These are phyloP conservation scores for Brassica carinata DNA, from an alignment of 345 rosid species.

Conservation along the genomic window DNA sequence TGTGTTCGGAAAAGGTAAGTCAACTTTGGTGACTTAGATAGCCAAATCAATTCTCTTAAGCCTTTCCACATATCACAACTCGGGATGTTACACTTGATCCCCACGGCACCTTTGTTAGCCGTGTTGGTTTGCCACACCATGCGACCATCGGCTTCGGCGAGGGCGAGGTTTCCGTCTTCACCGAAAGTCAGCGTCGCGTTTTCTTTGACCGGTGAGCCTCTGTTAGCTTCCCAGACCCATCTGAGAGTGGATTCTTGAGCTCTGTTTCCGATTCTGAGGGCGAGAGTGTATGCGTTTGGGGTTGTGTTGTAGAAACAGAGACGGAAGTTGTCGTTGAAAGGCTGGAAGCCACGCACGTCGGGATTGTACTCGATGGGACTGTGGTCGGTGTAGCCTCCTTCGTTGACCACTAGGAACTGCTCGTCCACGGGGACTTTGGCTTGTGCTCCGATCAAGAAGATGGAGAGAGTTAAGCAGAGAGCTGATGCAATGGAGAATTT, in stretches of 20 bases:
- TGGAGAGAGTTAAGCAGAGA: constrained; percentile 26
- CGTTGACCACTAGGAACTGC: constrained; percentile 30
- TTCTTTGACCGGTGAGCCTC: constrained; percentile 61
- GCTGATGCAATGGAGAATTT: background rate
- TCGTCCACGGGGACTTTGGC: constrained; percentile 35
- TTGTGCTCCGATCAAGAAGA: constrained; percentile 10
- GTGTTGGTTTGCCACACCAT: constrained; percentile 69
- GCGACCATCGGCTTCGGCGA: constrained; percentile 59
- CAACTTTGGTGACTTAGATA: too few species aligned
- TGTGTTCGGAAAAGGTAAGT: too few species aligned
- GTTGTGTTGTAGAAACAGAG: constrained; percentile 68
- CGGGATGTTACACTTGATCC: too few species aligned
- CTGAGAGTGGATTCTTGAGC: constrained; percentile 44
- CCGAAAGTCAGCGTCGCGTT: constrained; percentile 58
- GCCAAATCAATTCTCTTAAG: too few species aligned
- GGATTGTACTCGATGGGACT: constrained; percentile 38
- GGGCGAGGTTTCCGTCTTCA: constrained; percentile 54
- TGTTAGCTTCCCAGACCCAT: constrained; percentile 80
- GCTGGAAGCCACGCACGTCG: constrained; percentile 35
- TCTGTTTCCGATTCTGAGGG: constrained; percentile 49
- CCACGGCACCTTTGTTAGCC: constrained; percentile 59
- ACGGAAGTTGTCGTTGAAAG: constrained; percentile 47
- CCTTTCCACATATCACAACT: too few species aligned
- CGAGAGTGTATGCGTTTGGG: constrained; percentile 59
- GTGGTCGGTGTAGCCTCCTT: constrained; percentile 39